Percentiles rank a stretch among this genome's conserved stretches.
phyloP scores from a whole-genome alignment of 2,329 filamentous ascomycete species.

The Parastagonospora avenae region DNA sequence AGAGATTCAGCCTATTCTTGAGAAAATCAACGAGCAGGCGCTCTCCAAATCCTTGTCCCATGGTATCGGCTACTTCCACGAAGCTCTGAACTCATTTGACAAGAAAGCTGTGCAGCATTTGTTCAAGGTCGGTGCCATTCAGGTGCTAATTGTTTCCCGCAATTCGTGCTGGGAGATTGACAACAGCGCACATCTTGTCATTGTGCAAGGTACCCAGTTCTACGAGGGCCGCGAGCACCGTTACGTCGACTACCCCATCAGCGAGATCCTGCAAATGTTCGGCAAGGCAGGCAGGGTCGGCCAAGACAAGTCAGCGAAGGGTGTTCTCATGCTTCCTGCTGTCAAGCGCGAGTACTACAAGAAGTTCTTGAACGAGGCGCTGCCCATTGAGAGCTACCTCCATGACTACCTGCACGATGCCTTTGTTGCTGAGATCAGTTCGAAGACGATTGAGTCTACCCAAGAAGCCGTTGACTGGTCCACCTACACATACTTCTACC shows the following conservation, averaged over 20 bases:
- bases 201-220: conserved; percentile 98
- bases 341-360: conserved; percentile 98
- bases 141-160: conserved; percentile 79
- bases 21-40: conserved; percentile 82
- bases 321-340: conserved; percentile 94
- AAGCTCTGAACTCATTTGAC: conserved; percentile 85
- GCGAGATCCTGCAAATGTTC: conserved; percentile 96
- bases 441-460: conserved; percentile 90
- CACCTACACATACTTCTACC: conserved; percentile 98
- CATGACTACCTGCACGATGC: conserved; percentile 92
- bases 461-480: conserved; percentile 99
- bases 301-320: conserved; percentile 79
- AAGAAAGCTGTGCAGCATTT: conserved; percentile 93
- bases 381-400: conserved; percentile 93
- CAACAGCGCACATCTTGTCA: conserved; percentile 83
- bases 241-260: conserved; percentile 94
- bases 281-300: conserved; percentile 84
- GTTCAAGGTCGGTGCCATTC: conserved; percentile 86
- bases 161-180: conserved; percentile 98
- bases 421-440: conserved; percentile 96
- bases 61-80: conserved; percentile 96
- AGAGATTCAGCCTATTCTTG: conserved; percentile 80
- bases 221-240: conserved; percentile 96
- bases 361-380: conserved; percentile 95
- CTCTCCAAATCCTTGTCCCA: conserved; percentile 89